phyloP scores from a whole-genome alignment of 2,329 filamentous ascomycete genomes.

The Penicillium sp. region DNA sequence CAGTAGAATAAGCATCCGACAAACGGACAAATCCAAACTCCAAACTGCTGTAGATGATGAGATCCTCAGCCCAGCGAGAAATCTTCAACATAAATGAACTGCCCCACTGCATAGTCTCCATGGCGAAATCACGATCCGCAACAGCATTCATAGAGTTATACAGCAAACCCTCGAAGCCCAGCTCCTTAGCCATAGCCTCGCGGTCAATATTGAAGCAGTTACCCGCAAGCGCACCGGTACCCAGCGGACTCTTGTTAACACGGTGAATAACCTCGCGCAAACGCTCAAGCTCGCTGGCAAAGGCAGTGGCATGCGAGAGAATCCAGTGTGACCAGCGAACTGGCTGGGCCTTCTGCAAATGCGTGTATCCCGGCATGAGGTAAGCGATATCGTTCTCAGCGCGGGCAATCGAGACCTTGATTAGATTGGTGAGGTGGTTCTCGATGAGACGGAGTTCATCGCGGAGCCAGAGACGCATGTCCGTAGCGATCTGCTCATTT shows the following conservation, averaged over 20 bases:
- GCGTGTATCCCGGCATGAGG: slow-evolving; percentile 85
- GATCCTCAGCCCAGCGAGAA: slow-evolving; percentile 75
- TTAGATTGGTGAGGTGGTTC: slow-evolving; percentile 61
- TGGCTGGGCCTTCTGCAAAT: slow-evolving; percentile 77
- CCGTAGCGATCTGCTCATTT: slow-evolving; percentile 86
- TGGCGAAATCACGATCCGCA: slow-evolving; percentile 74
- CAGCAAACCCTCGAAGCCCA: slow-evolving; percentile 71
- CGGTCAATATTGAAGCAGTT: slow-evolving; percentile 80
- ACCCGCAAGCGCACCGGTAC: slow-evolving; percentile 72
- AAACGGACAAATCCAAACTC: slow-evolving; percentile 74
- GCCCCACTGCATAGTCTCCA: slow-evolving; percentile 77
- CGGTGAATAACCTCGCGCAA: slow-evolving; percentile 67
- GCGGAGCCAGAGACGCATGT: slow-evolving; percentile 86
- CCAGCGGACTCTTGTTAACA: slow-evolving; percentile 69
- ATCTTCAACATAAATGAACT: slow-evolving; percentile 75
- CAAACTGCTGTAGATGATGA: slow-evolving; percentile 74
- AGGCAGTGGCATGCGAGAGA: slow-evolving; percentile 68
- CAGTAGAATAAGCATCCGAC: slow-evolving; percentile 76
- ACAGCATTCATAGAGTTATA: slow-evolving; percentile 76
- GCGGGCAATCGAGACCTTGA: slow-evolving; percentile 64
- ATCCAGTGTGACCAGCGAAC: slow-evolving; percentile 81
- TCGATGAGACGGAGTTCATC: slow-evolving; percentile 71
- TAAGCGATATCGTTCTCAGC: slow-evolving; percentile 71
- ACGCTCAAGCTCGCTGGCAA: slow-evolving; percentile 70
- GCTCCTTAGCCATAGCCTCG: slow-evolving; percentile 71